These are phyloP conservation scores for Ascochyta koolunga DNA, from an alignment of 2,329 filamentous ascomycete genomes.

Conservation along the genomic window DNA sequence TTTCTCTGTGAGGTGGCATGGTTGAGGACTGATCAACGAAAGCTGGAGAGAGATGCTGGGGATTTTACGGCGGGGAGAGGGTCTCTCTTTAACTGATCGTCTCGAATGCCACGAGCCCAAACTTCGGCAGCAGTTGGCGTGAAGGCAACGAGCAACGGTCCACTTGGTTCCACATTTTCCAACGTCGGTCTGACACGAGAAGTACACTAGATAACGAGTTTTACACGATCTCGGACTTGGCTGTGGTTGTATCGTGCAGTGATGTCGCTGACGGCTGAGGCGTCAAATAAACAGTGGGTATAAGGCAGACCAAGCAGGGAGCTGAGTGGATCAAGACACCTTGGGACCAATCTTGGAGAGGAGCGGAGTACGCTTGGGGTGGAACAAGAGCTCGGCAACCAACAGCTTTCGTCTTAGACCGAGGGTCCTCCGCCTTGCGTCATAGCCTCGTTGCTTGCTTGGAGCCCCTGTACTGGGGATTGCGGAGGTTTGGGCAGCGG, in stretches of 20 bases:
- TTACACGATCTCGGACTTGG: slow-evolving; percentile 38
- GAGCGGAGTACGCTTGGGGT: slow-evolving; percentile 31
- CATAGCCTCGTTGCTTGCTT: slow-evolving; percentile 18
- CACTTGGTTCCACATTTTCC: slow-evolving; percentile 31
- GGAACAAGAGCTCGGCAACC: slow-evolving; percentile 33
- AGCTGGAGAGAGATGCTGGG: slow-evolving; percentile 31
- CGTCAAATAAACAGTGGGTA: slow-evolving; percentile 37
- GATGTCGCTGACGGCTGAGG: slow-evolving; percentile 30
- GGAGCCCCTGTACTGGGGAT: slow-evolving; percentile 9
- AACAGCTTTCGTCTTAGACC: slow-evolving; percentile 27
- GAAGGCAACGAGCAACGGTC: slow-evolving; percentile 20
- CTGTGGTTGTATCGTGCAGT: slow-evolving; percentile 33
- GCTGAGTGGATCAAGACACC: slow-evolving; percentile 26
- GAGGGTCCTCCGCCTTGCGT: slow-evolving; percentile 27
- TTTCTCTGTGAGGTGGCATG: slow-evolving; percentile 35
- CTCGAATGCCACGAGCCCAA: slow-evolving; percentile 16
- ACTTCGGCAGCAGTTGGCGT: slow-evolving; percentile 23
- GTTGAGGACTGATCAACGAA: slow-evolving; percentile 25
- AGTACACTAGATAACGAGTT: slow-evolving; percentile 38
- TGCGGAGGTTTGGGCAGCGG: slow-evolving; percentile 14
- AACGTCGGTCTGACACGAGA: slow-evolving; percentile 31
- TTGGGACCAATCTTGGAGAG: slow-evolving; percentile 33
- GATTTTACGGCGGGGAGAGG: slow-evolving; percentile 27
- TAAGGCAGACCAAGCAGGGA: slow-evolving; percentile 33
- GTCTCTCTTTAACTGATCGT: slow-evolving; percentile 34